Evolutionary conservation across 2,329 filamentous ascomycete species (phyloP).

Genomic region (Coniella lustricola): DNA sequence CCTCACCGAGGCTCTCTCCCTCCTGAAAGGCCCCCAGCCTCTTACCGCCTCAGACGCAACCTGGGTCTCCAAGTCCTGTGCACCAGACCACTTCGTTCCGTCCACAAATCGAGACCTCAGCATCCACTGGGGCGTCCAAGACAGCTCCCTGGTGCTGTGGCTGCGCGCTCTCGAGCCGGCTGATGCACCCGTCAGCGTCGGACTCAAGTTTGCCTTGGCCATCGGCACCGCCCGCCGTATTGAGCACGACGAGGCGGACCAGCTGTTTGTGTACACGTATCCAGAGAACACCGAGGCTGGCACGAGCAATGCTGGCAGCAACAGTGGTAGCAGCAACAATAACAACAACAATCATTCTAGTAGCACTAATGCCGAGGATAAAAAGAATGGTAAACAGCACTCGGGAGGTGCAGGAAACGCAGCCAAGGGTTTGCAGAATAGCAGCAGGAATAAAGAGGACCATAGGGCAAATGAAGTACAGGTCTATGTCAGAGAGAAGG

Average conservation of each 20-base stretch:
- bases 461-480: constrained; percentile 43
- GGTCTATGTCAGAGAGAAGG: constrained; percentile 83
- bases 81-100: constrained; percentile 37
- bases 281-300: constrained; percentile 3
- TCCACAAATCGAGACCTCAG: constrained; percentile 56
- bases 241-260: constrained; percentile 74
- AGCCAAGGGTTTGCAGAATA: too few species aligned
- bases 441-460: not conserved
- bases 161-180: constrained; percentile 64
- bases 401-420: not conserved
- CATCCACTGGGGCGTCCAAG: constrained; percentile 63
- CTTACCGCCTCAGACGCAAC: constrained; percentile 31
- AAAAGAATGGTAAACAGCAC: not conserved
- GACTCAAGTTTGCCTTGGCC: constrained; percentile 62
- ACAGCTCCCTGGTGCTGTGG: constrained; percentile 62
- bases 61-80: constrained; percentile 39
- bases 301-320: constrained; percentile 2
- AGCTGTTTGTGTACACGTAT: constrained; percentile 56
- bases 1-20: constrained; percentile 41
- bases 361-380: constrained; percentile 19
- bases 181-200: constrained; percentile 52
- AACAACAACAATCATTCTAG: not conserved
- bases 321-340: constrained; percentile 5
- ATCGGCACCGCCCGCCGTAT: constrained; percentile 58
- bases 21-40: constrained; percentile 48